Evolutionary conservation across 805 yeast genomes (phyloP).

Genomic region (Candida glaebosa): DNA sequence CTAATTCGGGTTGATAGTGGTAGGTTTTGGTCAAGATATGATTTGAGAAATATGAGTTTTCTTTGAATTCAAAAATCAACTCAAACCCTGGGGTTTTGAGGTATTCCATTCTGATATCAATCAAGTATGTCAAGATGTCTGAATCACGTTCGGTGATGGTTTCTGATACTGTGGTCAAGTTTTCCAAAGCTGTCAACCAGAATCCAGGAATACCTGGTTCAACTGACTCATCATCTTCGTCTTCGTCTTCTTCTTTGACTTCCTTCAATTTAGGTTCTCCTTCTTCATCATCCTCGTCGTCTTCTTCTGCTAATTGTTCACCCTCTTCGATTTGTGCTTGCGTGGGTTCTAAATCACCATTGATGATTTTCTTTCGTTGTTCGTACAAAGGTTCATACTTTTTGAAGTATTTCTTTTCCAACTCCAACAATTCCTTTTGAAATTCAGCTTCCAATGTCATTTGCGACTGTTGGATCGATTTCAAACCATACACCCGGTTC

Average conservation of each 20-base stretch:
- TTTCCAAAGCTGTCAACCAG: slow-evolving; percentile 95
- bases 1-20: slow-evolving; percentile 89
- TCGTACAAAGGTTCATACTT: slow-evolving; percentile 75
- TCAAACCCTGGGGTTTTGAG: slow-evolving; percentile 84
- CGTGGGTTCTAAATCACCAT: slow-evolving; percentile 75
- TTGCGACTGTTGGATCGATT: slow-evolving; percentile 75
- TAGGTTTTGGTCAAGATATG: slow-evolving; percentile 75
- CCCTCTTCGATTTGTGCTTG: slow-evolving; percentile 77
- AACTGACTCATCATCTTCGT: slow-evolving; percentile 34
- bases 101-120: slow-evolving; percentile 75
- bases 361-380: slow-evolving; percentile 67
- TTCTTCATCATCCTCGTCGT: slow-evolving; percentile 31
- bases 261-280: slow-evolving; percentile 39
- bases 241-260: slow-evolving; percentile 41
- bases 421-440: slow-evolving; percentile 80
- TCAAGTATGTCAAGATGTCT: slow-evolving; percentile 68
- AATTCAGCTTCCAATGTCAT: slow-evolving; percentile 85
- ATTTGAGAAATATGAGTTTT: slow-evolving; percentile 76
- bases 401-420: slow-evolving; percentile 75
- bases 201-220: slow-evolving; percentile 84
- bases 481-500: slow-evolving; percentile 76
- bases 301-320: slow-evolving; percentile 60
- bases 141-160: slow-evolving; percentile 87
- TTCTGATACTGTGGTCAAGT: slow-evolving; percentile 75
- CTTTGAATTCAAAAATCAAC: slow-evolving; percentile 73